Percentiles rank a stretch among this genome's conserved stretches.
Conservation (phyloP, 1,139 yeast species). For the Suhomyces choctaworum region DNA sequence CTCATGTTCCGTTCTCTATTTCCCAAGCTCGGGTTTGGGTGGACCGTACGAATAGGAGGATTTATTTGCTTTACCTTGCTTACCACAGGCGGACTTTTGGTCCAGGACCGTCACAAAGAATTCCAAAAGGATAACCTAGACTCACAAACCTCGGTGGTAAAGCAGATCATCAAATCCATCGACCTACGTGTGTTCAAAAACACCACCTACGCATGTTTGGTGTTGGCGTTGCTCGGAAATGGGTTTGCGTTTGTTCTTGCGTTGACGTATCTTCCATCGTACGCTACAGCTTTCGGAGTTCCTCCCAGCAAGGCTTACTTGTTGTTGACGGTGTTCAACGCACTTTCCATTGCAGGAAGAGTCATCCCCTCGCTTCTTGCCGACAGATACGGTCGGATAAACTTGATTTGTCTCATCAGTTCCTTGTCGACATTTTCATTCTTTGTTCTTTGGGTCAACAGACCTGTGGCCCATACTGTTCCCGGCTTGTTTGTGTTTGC, state of each 20-base stretch:
- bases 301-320: constrained; percentile 23
- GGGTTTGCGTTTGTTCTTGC: constrained; percentile 31
- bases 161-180: constrained; percentile 25
- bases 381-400: constrained; percentile 34
- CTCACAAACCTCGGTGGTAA: constrained; percentile 5
- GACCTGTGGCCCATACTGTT: constrained; percentile 27
- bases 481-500: constrained; percentile 30
- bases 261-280: constrained; percentile 29
- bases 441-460: constrained; percentile 29
- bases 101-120: constrained; percentile 25
- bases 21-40: constrained; percentile 29
- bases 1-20: constrained; percentile 24
- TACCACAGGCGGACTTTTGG: constrained; percentile 18
- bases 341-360: constrained; percentile 32
- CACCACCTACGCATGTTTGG: constrained; percentile 27
- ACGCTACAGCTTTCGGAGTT: constrained; percentile 31
- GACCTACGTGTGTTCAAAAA: constrained; percentile 30
- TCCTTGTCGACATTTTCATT: constrained; percentile 23
- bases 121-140: constrained; percentile 12
- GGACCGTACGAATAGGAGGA: constrained; percentile 30
- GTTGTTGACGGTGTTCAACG: constrained; percentile 30
- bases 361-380: constrained; percentile 31
- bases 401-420: constrained; percentile 26
- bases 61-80: constrained; percentile 23
- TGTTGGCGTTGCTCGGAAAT: constrained; percentile 32